Conservation (phyloP, 1,139 yeast genomes). For the Pichia sorboxylosa region DNA sequence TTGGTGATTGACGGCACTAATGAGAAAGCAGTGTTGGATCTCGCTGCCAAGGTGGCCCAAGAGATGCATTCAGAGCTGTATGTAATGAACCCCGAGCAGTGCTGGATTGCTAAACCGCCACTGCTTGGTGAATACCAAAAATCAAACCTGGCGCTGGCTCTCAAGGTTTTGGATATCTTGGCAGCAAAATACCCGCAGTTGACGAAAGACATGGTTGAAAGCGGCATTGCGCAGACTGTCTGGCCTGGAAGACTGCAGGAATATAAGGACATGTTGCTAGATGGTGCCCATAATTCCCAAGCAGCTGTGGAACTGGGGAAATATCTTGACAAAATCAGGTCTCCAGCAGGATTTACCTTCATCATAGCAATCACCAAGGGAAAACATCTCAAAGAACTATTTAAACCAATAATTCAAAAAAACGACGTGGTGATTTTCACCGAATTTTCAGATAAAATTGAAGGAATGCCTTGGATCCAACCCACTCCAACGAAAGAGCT, state of each 20-base stretch:
- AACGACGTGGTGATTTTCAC: slow-evolving; percentile 53
- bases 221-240: slow-evolving; percentile 39
- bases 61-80: slow-evolving; percentile 8
- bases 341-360: slow-evolving; percentile 37
- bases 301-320: slow-evolving; percentile 62
- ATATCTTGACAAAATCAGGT: slow-evolving; percentile 25
- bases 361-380: slow-evolving; percentile 70
- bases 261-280: slow-evolving; percentile 31
- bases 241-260: slow-evolving; percentile 62
- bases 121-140: slow-evolving; percentile 63
- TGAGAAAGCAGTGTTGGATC: slow-evolving; percentile 35
- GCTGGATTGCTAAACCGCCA: slow-evolving; percentile 33
- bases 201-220: slow-evolving; percentile 26
- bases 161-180: slow-evolving; percentile 45
- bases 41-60: slow-evolving; percentile 25
- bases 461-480: slow-evolving; percentile 86
- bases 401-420: slow-evolving; percentile 37
- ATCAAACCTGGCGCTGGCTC: slow-evolving; percentile 58
- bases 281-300: slow-evolving; percentile 88
- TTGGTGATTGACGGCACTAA: slow-evolving; percentile 70
- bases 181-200: slow-evolving; percentile 22
- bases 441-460: slow-evolving; percentile 48
- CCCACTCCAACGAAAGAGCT: no score
- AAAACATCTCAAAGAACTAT: slow-evolving; percentile 43
- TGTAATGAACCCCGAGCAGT: slow-evolving; percentile 4